phyloP scores from a whole-genome alignment of 2,329 filamentous ascomycete species.

The Claviceps cyperi region DNA sequence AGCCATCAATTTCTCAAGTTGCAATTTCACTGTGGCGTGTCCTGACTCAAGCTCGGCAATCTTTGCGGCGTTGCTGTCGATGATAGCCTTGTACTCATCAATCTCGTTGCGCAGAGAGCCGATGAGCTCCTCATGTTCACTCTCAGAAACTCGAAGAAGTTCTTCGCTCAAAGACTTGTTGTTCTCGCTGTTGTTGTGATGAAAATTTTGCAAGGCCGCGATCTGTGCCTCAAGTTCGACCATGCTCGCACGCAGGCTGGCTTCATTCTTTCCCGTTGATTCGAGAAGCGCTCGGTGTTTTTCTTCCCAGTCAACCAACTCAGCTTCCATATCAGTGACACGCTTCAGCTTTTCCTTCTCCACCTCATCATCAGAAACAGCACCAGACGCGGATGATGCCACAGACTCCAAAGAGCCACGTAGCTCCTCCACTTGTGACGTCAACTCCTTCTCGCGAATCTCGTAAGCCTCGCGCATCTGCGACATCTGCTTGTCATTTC shows the following conservation, averaged over 20 bases:
- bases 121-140: conserved; percentile 45
- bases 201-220: conserved; percentile 28
- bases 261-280: conserved; percentile 58
- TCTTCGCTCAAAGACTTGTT: conserved; percentile 26
- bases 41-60: conserved; percentile 62
- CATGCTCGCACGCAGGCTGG: conserved; percentile 57
- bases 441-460: conserved; percentile 61
- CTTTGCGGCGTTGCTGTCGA: conserved; percentile 52
- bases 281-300: conserved; percentile 61
- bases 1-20: conserved; percentile 52
- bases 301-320: conserved; percentile 59
- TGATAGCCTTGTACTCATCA: conserved; percentile 63
- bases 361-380: conserved; percentile 13
- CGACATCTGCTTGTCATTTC: conserved; percentile 69
- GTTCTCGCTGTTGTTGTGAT: conserved; percentile 27
- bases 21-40: conserved; percentile 48
- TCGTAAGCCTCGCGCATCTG: conserved; percentile 58
- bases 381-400: conserved; percentile 6
- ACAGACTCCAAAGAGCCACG: conserved; percentile 35
- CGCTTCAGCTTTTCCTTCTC: conserved; percentile 24
- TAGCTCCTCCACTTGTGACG: conserved; percentile 55
- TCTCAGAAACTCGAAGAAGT: conserved; percentile 30
- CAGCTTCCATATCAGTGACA: conserved; percentile 52
- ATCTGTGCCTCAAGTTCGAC: conserved; percentile 53
- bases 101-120: conserved; percentile 57